Base-by-base conservation (phyloP, 2,329 filamentous ascomycete genomes). In the Blastomyces parvus region DNA sequence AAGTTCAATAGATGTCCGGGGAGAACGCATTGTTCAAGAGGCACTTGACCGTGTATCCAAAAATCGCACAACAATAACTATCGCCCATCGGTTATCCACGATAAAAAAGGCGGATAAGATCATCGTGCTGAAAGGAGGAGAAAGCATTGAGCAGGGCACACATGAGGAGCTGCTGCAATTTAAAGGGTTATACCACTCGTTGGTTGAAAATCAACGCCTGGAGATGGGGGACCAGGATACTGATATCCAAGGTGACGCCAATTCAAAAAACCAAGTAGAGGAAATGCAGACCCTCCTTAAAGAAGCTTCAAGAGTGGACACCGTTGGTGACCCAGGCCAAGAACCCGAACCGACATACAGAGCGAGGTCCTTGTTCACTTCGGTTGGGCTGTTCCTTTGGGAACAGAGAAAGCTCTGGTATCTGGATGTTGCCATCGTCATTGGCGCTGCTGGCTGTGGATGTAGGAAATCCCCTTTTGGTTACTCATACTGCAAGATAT, bases 71-170 rank as follows among this genome's bases (percentile, higher is more conserved):
- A 86, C 90, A 0, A 83, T 94, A n/a, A 84, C 91, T 52, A 89
- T 93, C 58, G 91, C 90, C 0, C 87, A 89, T 71, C 83, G 87
- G 11, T 76, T 90, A 30, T 88, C 87, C 0, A 90, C 88, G 0
- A 85, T 90, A 62, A 85, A 87, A 77, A 86, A 88, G 66, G 90
- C 90, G 3, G 88, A 95, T 70, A 84, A 86, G 46, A 95, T 95
- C 62, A 79, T 91, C 8, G 90, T 95, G 0, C 74, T 95, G 61
- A 82, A 87, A 59, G 83, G 87, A 68, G 91, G 91, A 1, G 76
- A 81, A 61, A 83, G 91, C 0, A 81, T 88, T 9, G 90, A 96
- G 73, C 79, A 87, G 67, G 91, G 91, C 0, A 90, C 84, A 0
- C 91, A 96, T 67, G 84, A 90, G 7, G 82, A 85, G 53, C 81